Evolutionary conservation across 2,329 filamentous ascomycete genomes (phyloP).

Genomic region (Venturia asperata): DNA sequence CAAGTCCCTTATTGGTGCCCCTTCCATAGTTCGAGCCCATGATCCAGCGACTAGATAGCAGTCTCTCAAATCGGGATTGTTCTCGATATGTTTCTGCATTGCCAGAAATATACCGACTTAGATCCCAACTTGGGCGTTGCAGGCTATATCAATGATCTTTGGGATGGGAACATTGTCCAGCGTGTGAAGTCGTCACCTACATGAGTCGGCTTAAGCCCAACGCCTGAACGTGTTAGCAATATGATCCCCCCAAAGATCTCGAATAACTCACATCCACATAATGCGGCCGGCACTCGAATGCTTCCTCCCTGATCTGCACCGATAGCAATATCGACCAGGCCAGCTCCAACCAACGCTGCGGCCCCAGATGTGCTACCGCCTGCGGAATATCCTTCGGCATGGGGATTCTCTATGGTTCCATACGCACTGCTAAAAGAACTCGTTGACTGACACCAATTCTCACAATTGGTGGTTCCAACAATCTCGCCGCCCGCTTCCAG

Average conservation of each 20-base stretch:
- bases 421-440: slow-evolving; percentile 42
- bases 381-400: slow-evolving; percentile 39
- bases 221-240: not conserved
- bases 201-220: slow-evolving; percentile 36
- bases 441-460: slow-evolving; percentile 47
- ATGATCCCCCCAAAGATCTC: not conserved
- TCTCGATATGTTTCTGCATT: no score
- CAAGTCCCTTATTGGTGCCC: no score
- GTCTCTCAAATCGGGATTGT: no score
- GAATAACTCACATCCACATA: slow-evolving; percentile 28
- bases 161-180: no score
- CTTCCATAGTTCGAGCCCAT: no score
- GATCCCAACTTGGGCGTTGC: no score
- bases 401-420: slow-evolving; percentile 38
- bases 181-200: not conserved
- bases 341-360: slow-evolving; percentile 38
- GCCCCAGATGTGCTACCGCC: slow-evolving; percentile 44
- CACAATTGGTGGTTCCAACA: slow-evolving; percentile 46
- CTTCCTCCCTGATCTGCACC: slow-evolving; percentile 37
- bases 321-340: slow-evolving; percentile 33
- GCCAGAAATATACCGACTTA: no score
- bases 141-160: no score
- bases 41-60: no score
- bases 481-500: slow-evolving; percentile 47
- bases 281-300: slow-evolving; percentile 33